These are phyloP conservation scores for Boletus sp. DNA, from an alignment of 768 basidiomycete genomes.

Conservation along the genomic window DNA sequence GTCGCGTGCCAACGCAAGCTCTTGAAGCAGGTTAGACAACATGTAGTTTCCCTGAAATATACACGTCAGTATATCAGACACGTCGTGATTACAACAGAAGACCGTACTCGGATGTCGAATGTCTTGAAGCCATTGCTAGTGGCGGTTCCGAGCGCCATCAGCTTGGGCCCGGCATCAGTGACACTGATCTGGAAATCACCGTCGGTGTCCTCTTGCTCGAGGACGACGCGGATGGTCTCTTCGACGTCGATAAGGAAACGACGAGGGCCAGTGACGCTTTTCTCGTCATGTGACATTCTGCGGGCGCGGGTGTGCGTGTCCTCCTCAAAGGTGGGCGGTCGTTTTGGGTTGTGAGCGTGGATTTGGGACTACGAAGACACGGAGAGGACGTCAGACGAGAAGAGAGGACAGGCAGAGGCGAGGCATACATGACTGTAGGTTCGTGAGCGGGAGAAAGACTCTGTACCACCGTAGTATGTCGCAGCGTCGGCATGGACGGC, in stretches of 20 bases:
- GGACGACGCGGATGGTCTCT: slow-evolving; percentile 92
- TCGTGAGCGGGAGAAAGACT: slow-evolving; percentile 76
- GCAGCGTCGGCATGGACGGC: slow-evolving; percentile 66
- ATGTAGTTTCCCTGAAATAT: slow-evolving; percentile 88
- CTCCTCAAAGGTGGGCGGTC: slow-evolving; percentile 70
- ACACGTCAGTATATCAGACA: slow-evolving; percentile 8
- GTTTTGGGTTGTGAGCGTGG: slow-evolving; percentile 71
- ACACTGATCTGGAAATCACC: slow-evolving; percentile 96
- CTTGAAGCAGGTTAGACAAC: slow-evolving; percentile 98
- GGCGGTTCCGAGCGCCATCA: slow-evolving; percentile 93
- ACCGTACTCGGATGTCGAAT: slow-evolving; percentile 86
- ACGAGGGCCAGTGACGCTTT: slow-evolving; percentile 72
- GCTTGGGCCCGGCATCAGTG: slow-evolving; percentile 94
- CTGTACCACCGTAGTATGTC: slow-evolving; percentile 79
- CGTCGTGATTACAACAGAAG: neutral
- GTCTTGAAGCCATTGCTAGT: slow-evolving; percentile 98
- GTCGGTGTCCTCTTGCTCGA: slow-evolving; percentile 98
- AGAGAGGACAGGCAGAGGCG: slow-evolving; percentile 22
- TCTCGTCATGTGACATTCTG: slow-evolving; percentile 92
- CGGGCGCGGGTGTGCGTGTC: slow-evolving; percentile 72
- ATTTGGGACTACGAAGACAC: slow-evolving; percentile 53
- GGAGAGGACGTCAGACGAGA: slow-evolving; percentile 20
- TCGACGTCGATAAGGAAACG: slow-evolving; percentile 97
- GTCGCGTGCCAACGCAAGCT: slow-evolving; percentile 93
- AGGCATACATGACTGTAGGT: slow-evolving; percentile 81